These are phyloP conservation scores for Oryza glumipatula DNA, from an alignment of 176 grass and related monocot genomes.

Conservation along the genomic window DNA sequence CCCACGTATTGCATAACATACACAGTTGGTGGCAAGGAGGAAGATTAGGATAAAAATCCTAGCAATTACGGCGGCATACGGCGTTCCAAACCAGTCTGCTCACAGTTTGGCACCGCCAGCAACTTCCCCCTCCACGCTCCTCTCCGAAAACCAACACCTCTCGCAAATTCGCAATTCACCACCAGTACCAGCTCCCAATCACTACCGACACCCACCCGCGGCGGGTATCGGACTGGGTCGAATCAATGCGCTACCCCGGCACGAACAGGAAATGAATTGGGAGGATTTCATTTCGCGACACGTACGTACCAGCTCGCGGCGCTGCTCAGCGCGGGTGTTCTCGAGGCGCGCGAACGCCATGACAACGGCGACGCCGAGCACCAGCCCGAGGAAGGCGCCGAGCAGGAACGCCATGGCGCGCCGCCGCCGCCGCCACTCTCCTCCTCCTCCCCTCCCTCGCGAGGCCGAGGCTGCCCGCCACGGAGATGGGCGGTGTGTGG, in stretches of 20 bases:
- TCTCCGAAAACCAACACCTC: not conserved
- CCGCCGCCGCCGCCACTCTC: not conserved
- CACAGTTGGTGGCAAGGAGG: not conserved
- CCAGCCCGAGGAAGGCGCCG: constrained; percentile 69
- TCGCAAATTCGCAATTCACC: not conserved
- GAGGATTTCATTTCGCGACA: not conserved
- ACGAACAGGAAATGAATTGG: not conserved
- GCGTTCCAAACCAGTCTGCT: not conserved
- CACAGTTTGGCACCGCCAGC: not conserved
- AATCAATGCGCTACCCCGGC: not conserved
- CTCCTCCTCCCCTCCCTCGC: not conserved
- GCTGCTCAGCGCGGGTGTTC: constrained; percentile 82
- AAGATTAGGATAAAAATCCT: constrained; percentile 15
- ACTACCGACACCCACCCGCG: not conserved
- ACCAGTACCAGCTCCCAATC: not conserved
- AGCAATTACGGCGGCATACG: constrained; percentile 15
- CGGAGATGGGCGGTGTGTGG: not conserved
- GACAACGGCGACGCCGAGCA: constrained; percentile 69
- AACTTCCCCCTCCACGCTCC: not conserved
- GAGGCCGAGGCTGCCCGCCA: not conserved
- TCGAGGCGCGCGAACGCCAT: constrained; percentile 75
- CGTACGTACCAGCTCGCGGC: constrained; percentile 69
- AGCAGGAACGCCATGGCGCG: constrained; percentile 76
- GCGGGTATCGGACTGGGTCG: constrained; percentile 18
- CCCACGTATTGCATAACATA: not conserved